These are phyloP conservation scores for Epichloe coenophiala DNA, from an alignment of 2,329 filamentous ascomycete species.

Conservation along the genomic window DNA sequence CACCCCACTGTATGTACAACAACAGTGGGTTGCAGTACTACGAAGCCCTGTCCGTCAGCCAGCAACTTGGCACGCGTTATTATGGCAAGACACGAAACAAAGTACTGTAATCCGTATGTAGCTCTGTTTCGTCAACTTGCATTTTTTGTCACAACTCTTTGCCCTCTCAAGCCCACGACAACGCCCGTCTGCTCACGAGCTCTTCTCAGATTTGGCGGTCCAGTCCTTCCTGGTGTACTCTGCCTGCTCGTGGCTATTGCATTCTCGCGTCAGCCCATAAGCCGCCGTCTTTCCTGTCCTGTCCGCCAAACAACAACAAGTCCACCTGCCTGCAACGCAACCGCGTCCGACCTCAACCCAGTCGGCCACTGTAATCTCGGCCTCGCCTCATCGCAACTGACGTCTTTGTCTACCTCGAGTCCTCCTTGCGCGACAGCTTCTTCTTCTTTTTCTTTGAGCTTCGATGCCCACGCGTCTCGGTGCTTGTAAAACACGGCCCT, in stretches of 20 bases:
- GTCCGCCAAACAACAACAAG: background rate
- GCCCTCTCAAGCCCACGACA: too few relatives aligned
- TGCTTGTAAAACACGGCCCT: background rate
- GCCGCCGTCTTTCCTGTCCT: background rate
- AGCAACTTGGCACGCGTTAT: constrained; percentile 2
- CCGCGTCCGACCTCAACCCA: background rate
- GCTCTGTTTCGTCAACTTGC: background rate
- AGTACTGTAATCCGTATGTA: too few relatives aligned
- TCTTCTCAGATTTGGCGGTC: background rate
- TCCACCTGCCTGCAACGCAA: background rate
- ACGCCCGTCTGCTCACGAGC: too few relatives aligned
- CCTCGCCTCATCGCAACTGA: background rate
- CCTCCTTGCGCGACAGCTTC: background rate
- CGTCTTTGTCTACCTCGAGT: background rate
- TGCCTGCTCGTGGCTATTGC: background rate
- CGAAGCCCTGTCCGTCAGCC: background rate
- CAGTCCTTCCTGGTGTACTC: background rate
- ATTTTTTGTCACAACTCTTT: background rate
- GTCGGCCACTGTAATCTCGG: background rate
- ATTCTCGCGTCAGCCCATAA: background rate
- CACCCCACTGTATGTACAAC: too few relatives aligned
- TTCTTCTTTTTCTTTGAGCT: background rate
- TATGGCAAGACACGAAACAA: too few relatives aligned
- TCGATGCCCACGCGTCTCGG: background rate
- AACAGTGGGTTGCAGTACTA: too few relatives aligned